Conservation (phyloP, 192 early-diverging fungal genomes). For the Coemansia sp. region DNA sequence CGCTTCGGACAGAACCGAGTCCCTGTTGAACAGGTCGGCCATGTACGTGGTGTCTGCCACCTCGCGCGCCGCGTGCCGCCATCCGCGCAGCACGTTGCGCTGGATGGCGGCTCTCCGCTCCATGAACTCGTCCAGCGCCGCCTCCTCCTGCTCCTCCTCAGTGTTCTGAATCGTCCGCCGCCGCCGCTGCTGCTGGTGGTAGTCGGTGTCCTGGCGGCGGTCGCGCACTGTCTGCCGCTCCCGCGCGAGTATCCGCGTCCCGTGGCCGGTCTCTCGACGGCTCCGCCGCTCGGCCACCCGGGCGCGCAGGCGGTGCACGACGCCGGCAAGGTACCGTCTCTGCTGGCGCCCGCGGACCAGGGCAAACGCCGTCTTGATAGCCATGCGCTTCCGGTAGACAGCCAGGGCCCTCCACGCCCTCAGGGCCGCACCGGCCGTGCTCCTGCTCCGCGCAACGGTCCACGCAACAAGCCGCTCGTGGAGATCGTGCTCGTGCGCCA, state of each 20-base stretch:
- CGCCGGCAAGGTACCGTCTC: neutral
- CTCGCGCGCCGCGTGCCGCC: neutral
- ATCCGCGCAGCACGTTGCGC: neutral
- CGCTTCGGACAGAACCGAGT: neutral
- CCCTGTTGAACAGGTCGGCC: conserved; percentile 22
- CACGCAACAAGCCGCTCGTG: conserved; percentile 2
- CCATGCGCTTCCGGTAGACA: neutral
- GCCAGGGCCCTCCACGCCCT: neutral
- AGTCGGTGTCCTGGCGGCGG: neutral
- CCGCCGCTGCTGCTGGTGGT: neutral
- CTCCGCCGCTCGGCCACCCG: neutral
- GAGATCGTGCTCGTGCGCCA: conserved; percentile 9
- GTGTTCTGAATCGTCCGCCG: neutral
- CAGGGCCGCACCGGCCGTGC: neutral
- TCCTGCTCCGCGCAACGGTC: neutral
- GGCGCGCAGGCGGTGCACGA: neutral
- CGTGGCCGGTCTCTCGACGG: neutral
- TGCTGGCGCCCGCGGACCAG: neutral
- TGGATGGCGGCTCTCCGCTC: neutral
- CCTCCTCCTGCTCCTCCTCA: neutral
- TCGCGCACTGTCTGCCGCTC: neutral
- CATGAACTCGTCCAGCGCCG: neutral
- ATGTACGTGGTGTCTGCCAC: neutral
- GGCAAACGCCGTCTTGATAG: neutral
- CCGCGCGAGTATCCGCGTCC: neutral